Evolutionary conservation across 495 filamentous ascomycete genomes (phyloP), one percentile per base, ranked within the genome.

Genomic region (Podospora appendiculata): DNA sequence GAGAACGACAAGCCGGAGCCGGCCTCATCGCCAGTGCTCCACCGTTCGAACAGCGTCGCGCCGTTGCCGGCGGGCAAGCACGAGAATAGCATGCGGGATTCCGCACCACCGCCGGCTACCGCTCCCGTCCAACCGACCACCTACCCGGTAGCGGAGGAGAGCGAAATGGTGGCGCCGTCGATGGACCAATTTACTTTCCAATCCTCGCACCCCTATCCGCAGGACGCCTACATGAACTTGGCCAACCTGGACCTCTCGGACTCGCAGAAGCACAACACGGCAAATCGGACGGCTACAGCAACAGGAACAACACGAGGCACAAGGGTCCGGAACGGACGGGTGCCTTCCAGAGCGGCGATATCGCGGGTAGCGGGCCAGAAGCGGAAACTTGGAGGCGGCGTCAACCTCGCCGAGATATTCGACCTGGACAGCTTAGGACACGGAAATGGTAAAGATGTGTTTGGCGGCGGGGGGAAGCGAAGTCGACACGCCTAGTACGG

Each of bases 391-490:
- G 25, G 25, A 25, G 25, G 25, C 2, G 25, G 25, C 25, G 73
- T 87, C 53, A 81, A 86, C 41, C 79, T 90, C 38, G 79, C 79
- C 3, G 90, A 96, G 51, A 84, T 90, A 53, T 95, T 94, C 57
- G 88, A 93, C 55, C 66, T 96, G n/a, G 81, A 80, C 6, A 79
- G 77, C 40, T 56, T 88, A 38, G 75, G 79, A 19, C 79, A 85
- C 54, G 76, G 77, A 7, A 58, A 55, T 35, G 63, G 58, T 25
- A 81, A 82, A 54, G 89, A 91, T 58, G 66, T 77, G 50, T 78
- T 78, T 63, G 84, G 82, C 34, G 79, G 82, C 18, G 73, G 76
- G 14, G 79, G 81, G 25, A 95, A 94, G 74, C 74, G 89, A 52
- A 82, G 81, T 45, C 77, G 87, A 56, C 85, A 86, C 62, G 74